Percentiles rank a stretch among this genome's conserved stretches.
These are phyloP conservation scores for Canavalia gladiata DNA, from an alignment of 306 rosid genomes.

Conservation along the genomic window DNA sequence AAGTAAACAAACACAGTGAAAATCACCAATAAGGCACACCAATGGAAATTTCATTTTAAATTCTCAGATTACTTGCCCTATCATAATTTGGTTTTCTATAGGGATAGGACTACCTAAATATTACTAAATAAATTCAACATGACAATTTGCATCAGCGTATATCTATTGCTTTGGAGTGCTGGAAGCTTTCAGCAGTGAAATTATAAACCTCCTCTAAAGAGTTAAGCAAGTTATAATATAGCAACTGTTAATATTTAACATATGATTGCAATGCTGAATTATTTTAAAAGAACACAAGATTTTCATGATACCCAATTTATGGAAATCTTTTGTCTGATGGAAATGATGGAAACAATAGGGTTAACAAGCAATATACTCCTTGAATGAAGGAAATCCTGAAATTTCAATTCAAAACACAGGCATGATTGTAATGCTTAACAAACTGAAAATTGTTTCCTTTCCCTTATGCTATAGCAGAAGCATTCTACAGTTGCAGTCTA, in stretches of 20 bases:
- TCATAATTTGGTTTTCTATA: not conserved
- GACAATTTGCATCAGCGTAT: not conserved
- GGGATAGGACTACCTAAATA: not conserved
- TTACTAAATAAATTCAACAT: too few relatives aligned
- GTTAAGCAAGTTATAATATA: not conserved
- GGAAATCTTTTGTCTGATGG: not conserved
- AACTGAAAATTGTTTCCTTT: too few relatives aligned
- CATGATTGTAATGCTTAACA: constrained; percentile 13
- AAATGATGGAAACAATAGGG: not conserved
- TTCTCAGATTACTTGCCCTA: not conserved
- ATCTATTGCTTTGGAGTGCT: not conserved
- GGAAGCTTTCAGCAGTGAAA: constrained; percentile 18
- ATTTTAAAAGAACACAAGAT: not conserved
- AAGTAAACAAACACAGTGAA: not conserved
- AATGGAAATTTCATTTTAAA: constrained; percentile 20
- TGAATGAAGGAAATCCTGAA: not conserved
- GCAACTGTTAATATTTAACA: not conserved
- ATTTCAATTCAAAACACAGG: not conserved
- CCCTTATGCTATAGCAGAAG: too few relatives aligned
- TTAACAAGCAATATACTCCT: not conserved
- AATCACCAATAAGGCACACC: not conserved
- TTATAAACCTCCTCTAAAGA: not conserved
- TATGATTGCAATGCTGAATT: not conserved
- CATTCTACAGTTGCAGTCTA: too few relatives aligned
- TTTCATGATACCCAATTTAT: not conserved